Conservation (phyloP, 2,329 filamentous ascomycete genomes). For the Fusarium gaditjirri region DNA sequence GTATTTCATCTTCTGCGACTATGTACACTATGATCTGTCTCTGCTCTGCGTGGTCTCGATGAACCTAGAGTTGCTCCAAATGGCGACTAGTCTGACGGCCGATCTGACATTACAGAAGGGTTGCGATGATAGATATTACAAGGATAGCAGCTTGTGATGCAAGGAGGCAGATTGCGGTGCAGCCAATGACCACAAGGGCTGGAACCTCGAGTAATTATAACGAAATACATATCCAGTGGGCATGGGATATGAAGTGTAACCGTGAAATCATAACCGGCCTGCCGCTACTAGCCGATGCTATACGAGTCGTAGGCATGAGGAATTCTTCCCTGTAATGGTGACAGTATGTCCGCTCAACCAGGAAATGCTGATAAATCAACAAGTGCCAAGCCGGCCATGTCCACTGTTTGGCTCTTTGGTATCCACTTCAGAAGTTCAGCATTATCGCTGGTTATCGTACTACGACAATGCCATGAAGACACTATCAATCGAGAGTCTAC, state of each 20-base stretch:
- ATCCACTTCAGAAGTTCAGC: too few relatives aligned
- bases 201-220: rapidly evolving
- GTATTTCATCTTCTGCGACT: not conserved
- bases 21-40: rapidly evolving
- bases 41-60: not conserved
- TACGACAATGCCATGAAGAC: not conserved
- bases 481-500: too few relatives aligned
- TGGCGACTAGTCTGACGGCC: rapidly evolving
- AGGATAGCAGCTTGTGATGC: rapidly evolving
- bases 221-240: not conserved
- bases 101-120: rapidly evolving
- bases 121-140: rapidly evolving
- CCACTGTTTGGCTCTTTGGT: too few relatives aligned
- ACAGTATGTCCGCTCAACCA: not conserved
- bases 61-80: rapidly evolving
- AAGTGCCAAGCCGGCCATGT: not conserved
- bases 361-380: not conserved
- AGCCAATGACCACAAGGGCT: rapidly evolving
- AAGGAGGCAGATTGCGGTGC: rapidly evolving
- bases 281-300: not conserved
- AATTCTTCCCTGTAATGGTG: not conserved
- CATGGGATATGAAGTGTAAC: rapidly evolving
- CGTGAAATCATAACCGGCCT: too few relatives aligned
- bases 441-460: too few relatives aligned
- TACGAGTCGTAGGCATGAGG: not conserved